These are phyloP conservation scores for Hyparrhenia diplandra DNA, from an alignment of 176 grass and related monocot species.

Conservation along the genomic window DNA sequence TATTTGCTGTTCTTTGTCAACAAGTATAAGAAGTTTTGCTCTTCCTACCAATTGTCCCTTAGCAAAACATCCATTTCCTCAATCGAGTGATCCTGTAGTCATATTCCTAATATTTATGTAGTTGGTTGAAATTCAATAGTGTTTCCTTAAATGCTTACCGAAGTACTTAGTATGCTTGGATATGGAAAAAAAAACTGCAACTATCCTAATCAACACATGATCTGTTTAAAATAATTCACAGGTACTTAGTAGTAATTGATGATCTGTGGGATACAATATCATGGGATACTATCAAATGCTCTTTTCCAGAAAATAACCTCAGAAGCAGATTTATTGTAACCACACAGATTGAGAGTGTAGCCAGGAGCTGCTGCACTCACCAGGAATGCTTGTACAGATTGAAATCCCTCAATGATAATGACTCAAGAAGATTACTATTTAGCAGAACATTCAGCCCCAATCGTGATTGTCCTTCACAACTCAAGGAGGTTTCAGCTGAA, in stretches of 20 bases:
- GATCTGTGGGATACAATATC: conserved; percentile 15
- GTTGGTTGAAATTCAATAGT: not conserved
- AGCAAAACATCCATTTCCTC: not conserved
- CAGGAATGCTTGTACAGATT: conserved; percentile 1
- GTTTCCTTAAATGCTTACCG: not conserved
- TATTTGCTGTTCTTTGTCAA: not conserved
- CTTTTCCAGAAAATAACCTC: conserved; percentile 14
- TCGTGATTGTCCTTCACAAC: not conserved
- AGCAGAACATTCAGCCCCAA: not conserved
- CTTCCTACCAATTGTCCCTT: not conserved
- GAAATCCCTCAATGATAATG: not conserved
- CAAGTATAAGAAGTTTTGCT: not conserved
- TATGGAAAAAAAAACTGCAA: not conserved
- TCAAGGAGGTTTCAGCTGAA: not conserved
- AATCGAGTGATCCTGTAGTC: not conserved
- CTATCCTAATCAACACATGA: not conserved
- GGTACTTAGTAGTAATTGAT: conserved; percentile 11
- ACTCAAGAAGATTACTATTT: conserved; percentile 20
- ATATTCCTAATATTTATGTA: not conserved
- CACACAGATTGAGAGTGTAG: conserved; percentile 18
- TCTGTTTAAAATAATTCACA: not conserved
- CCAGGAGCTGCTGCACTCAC: not conserved
- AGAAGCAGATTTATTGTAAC: conserved; percentile 20
- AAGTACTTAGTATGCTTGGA: not conserved
- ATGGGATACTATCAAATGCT: conserved; percentile 7